Percentiles rank a stretch among this genome's conserved stretches.
phyloP scores from a whole-genome alignment of 2,329 filamentous ascomycete genomes.

The Hirsutella rhossiliensis region DNA sequence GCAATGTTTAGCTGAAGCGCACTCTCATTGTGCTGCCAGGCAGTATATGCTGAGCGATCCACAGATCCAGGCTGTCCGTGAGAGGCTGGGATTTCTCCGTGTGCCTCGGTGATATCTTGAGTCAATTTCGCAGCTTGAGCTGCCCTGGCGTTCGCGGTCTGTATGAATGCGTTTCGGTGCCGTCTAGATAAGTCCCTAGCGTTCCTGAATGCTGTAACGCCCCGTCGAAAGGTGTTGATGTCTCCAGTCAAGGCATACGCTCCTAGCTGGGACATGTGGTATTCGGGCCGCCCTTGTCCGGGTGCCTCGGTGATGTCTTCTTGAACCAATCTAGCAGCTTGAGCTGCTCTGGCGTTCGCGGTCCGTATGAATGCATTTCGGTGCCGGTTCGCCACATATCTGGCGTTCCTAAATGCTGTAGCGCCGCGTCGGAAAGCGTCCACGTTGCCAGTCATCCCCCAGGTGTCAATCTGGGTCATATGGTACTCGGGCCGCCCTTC shows the following conservation, averaged over 20 bases:
- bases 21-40: too few relatives aligned
- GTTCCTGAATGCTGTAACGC: constrained; percentile 24
- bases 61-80: too few relatives aligned
- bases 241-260: constrained; percentile 16
- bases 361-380: constrained; percentile 21
- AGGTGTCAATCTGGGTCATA: constrained; percentile 22
- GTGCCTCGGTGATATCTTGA: too few relatives aligned
- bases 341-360: constrained; percentile 20
- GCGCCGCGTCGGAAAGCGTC: constrained; percentile 20
- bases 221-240: constrained; percentile 17
- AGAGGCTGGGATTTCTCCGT: too few relatives aligned
- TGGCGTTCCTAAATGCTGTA: constrained; percentile 22
- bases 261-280: constrained; percentile 25
- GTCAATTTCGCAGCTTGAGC: background rate
- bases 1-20: too few relatives aligned
- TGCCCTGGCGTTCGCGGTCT: constrained; percentile 20
- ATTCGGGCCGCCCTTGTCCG: constrained; percentile 19
- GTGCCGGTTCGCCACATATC: constrained; percentile 23
- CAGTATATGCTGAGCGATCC: too few relatives aligned
- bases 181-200: constrained; percentile 22
- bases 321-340: background rate
- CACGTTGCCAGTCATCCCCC: constrained; percentile 11
- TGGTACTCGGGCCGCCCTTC: constrained; percentile 24
- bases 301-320: background rate
- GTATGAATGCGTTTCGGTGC: constrained; percentile 23